Evolutionary conservation across 73 alveolate species (phyloP).

Genomic region (Symbiodinium pilosum): DNA sequence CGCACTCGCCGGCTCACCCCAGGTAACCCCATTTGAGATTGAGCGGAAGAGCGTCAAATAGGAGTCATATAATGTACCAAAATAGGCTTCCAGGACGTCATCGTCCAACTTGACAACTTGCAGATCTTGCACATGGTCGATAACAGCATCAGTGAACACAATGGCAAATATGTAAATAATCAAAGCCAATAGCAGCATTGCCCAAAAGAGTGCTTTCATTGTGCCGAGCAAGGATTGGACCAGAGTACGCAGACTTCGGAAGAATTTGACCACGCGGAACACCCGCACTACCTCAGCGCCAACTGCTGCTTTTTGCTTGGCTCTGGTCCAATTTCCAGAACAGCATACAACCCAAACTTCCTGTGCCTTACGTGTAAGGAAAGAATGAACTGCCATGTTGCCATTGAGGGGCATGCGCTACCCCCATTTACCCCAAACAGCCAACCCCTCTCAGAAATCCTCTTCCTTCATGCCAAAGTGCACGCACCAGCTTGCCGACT

Average conservation of each 20-base stretch:
- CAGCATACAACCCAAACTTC: too few relatives aligned
- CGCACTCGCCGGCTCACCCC: slow-evolving; percentile 41
- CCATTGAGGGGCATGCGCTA: not conserved
- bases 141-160: slow-evolving; percentile 55
- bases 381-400: too few relatives aligned
- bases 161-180: slow-evolving; percentile 38
- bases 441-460: not conserved
- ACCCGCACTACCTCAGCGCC: slow-evolving; percentile 54
- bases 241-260: slow-evolving; percentile 72
- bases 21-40: slow-evolving; percentile 56
- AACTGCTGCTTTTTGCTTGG: not conserved
- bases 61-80: not conserved
- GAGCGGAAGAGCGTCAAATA: slow-evolving; percentile 48
- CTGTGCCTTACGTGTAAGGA: too few relatives aligned
- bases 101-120: not conserved
- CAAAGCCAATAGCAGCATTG: slow-evolving; percentile 32
- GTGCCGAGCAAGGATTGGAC: slow-evolving; percentile 64
- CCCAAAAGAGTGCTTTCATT: slow-evolving; percentile 69
- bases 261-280: slow-evolving; percentile 76
- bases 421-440: not conserved
- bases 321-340: not conserved
- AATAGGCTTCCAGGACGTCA: not conserved
- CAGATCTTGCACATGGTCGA: slow-evolving; percentile 15
- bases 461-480: not conserved
- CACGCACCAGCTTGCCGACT: slow-evolving; percentile 47